A percentile compares a stretch with the other conserved stretches of the same genome.
Conservation (phyloP, 768 basidiomycete genomes). For the Tylopilus plumbeoviolaceoides region DNA sequence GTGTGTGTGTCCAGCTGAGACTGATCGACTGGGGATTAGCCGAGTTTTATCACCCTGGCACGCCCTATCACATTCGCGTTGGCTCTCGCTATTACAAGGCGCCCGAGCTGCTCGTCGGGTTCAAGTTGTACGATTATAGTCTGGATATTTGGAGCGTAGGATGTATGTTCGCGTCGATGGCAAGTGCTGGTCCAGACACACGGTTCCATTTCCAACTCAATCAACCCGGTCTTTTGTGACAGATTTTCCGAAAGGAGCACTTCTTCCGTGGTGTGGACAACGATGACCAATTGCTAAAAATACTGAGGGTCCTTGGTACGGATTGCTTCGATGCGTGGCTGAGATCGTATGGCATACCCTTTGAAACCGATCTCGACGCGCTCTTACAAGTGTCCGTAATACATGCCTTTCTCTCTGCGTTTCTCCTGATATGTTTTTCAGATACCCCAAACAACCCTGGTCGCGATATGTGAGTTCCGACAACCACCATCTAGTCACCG, state of each 20-base stretch:
- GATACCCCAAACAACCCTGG: conserved; percentile 67
- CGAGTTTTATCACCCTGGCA: conserved; percentile 70
- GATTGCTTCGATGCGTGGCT: conserved; percentile 61
- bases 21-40: conserved; percentile 77
- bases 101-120: conserved; percentile 67
- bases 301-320: conserved; percentile 64
- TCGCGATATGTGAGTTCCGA: conserved; percentile 54
- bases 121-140: conserved; percentile 68
- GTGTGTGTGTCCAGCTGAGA: conserved; percentile 34
- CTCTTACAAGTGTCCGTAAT: conserved; percentile 45
- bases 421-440: conserved; percentile 14
- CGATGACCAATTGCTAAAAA: conserved; percentile 68
- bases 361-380: conserved; percentile 56
- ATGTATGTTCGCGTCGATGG: conserved; percentile 74
- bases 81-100: conserved; percentile 73
- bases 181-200: conserved; percentile 26
- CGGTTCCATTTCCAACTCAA: neutral
- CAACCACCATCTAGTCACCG: conserved; percentile 53
- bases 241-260: conserved; percentile 73
- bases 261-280: conserved; percentile 76
- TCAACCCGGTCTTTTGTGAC: neutral
- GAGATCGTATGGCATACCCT: conserved; percentile 59
- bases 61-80: conserved; percentile 69
- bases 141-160: conserved; percentile 73
- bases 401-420: neutral